A percentile compares a stretch with the other conserved stretches of the same genome.
Conservation (phyloP, 2,329 filamentous ascomycete genomes). For the Sporothrix pseudoabietina region DNA sequence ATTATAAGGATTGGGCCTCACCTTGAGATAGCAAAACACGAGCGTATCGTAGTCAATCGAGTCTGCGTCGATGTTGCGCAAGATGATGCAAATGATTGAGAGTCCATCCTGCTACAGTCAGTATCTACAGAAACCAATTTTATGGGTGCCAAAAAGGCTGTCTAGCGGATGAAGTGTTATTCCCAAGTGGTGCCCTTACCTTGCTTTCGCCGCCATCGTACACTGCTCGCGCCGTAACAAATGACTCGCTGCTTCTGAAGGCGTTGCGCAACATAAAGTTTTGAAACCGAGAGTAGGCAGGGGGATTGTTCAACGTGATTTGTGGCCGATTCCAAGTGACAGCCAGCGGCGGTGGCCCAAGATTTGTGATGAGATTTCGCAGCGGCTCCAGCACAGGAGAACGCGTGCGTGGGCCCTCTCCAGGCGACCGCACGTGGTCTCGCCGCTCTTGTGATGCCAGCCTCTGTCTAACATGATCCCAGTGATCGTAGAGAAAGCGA, state of each 20-base stretch:
- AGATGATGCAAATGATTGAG: slow-evolving; percentile 68
- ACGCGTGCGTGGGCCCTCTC: slow-evolving; percentile 54
- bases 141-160: neutral
- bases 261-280: slow-evolving; percentile 73
- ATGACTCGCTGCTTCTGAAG: slow-evolving; percentile 65
- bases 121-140: neutral
- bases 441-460: slow-evolving; percentile 62
- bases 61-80: slow-evolving; percentile 67
- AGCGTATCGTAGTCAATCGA: slow-evolving; percentile 66
- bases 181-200: slow-evolving; percentile 41
- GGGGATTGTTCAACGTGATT: slow-evolving; percentile 64
- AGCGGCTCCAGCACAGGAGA: slow-evolving; percentile 63
- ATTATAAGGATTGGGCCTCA: slow-evolving; percentile 39
- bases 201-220: slow-evolving; percentile 73
- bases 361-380: slow-evolving; percentile 63
- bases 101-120: slow-evolving; percentile 57
- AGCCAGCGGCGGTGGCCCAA: slow-evolving; percentile 67
- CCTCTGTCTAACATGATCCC: slow-evolving; percentile 68
- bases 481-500: slow-evolving; percentile 70
- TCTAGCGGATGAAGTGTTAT: neutral
- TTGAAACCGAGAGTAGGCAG: slow-evolving; percentile 68
- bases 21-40: slow-evolving; percentile 69
- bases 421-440: slow-evolving; percentile 58
- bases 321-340: slow-evolving; percentile 70
- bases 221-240: slow-evolving; percentile 64